phyloP scores from a whole-genome alignment of 1,139 yeast genomes.

The Sugiyamaella xylanicola region DNA sequence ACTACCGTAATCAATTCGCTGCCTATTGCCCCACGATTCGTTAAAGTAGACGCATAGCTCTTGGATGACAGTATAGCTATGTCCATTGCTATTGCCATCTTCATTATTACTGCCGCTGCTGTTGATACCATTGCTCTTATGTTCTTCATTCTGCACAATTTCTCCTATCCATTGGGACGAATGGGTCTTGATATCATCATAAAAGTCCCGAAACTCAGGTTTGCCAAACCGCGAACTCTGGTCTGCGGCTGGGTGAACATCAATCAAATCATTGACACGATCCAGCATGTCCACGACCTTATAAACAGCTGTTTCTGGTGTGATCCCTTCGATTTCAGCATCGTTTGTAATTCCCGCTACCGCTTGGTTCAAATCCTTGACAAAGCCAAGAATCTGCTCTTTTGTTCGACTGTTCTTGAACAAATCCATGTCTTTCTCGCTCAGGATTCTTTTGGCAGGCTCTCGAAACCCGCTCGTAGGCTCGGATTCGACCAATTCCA shows the following conservation, averaged over 20 bases:
- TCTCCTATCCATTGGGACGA: constrained; percentile 38
- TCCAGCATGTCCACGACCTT: constrained; percentile 49
- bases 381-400: constrained; percentile 54
- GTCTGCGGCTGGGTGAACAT: constrained; percentile 69
- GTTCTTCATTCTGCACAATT: constrained; percentile 12
- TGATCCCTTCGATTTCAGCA: constrained; percentile 26
- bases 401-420: constrained; percentile 64
- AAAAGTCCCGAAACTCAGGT: constrained; percentile 80
- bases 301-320: constrained; percentile 36
- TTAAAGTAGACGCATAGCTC: constrained; percentile 58
- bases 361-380: constrained; percentile 60
- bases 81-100: constrained; percentile 13
- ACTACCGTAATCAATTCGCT: constrained; percentile 92
- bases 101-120: too few species aligned
- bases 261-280: constrained; percentile 50
- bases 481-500: background rate
- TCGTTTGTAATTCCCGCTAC: constrained; percentile 60
- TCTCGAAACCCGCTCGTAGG: background rate
- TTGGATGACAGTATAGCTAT: constrained; percentile 20
- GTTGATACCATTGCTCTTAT: background rate
- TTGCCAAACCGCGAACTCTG: constrained; percentile 89
- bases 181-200: constrained; percentile 59
- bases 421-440: constrained; percentile 59
- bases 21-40: constrained; percentile 83
- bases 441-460: constrained; percentile 53